These are phyloP conservation scores for Dimocarpus longan DNA, from an alignment of 345 rosid species.

Conservation along the genomic window DNA sequence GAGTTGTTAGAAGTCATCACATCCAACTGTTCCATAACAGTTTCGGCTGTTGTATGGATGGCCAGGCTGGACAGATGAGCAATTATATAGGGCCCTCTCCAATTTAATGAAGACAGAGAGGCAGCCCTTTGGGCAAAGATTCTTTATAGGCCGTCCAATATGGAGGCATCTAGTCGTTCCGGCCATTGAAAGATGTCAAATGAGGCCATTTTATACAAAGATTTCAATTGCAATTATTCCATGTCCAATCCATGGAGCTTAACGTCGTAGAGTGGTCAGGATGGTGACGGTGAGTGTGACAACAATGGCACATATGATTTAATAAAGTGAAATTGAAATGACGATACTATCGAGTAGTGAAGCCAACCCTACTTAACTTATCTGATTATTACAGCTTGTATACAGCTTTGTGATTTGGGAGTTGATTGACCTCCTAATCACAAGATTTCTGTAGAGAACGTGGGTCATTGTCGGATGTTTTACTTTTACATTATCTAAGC, in stretches of 20 bases:
- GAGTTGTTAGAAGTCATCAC: neutral
- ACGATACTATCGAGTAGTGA: too few relatives aligned
- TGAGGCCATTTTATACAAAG: neutral
- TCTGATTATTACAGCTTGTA: neutral
- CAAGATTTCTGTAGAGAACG: neutral
- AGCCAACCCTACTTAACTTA: neutral
- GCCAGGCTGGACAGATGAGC: neutral
- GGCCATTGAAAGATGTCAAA: neutral
- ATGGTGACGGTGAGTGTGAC: neutral
- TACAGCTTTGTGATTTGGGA: too few relatives aligned
- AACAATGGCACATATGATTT: neutral
- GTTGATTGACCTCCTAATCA: neutral
- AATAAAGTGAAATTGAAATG: neutral
- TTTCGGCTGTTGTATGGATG: neutral
- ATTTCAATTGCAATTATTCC: neutral
- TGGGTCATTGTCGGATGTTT: neutral
- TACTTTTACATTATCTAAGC: too few relatives aligned
- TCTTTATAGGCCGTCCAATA: neutral
- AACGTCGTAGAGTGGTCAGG: neutral
- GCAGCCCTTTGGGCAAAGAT: too few relatives aligned
- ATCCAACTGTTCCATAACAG: neutral
- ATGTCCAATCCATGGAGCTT: neutral
- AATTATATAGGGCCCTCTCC: too few relatives aligned
- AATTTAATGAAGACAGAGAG: too few relatives aligned
- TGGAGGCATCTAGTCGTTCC: too few relatives aligned